Percentiles rank a stretch among this genome's conserved stretches.
Evolutionary conservation across 352 stramenopile genomes (phyloP).

Genomic region (Pelagophyceae sp.): DNA sequence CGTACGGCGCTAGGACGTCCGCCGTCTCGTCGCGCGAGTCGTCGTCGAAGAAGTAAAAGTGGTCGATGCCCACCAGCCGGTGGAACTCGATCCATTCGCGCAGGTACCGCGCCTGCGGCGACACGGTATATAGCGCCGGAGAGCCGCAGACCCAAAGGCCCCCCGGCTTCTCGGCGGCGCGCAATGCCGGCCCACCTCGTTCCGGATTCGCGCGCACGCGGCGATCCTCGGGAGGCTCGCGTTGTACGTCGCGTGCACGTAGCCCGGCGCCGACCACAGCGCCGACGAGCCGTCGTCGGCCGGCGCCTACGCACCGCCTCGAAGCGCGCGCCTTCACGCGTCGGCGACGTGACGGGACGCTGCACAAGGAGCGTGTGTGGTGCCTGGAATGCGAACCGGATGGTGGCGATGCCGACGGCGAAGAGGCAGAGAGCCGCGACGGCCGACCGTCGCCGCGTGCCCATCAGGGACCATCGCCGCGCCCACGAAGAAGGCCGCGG

Average conservation of each 20-base stretch:
- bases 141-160: too few relatives aligned
- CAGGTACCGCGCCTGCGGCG: neutral
- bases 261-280: neutral
- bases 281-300: neutral
- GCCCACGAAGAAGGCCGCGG: too few relatives aligned
- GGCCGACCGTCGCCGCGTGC: too few relatives aligned
- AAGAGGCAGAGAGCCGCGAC: too few relatives aligned
- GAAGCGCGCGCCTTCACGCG: too few relatives aligned
- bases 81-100: constrained; percentile 18
- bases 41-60: constrained; percentile 23
- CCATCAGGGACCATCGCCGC: too few relatives aligned
- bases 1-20: constrained; percentile 1
- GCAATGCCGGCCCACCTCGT: neutral
- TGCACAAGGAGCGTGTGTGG: too few relatives aligned
- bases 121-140: too few relatives aligned
- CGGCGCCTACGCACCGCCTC: neutral
- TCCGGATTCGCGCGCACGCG: constrained; percentile 12
- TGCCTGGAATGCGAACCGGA: too few relatives aligned
- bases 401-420: too few relatives aligned
- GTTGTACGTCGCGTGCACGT: constrained; percentile 1
- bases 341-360: too few relatives aligned
- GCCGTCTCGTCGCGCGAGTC: constrained; percentile 2
- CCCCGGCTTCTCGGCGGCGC: neutral
- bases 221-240: neutral
- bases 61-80: neutral